These are phyloP conservation scores for Halophytophthora polymorphica DNA, from an alignment of 352 stramenopile species.

Conservation along the genomic window DNA sequence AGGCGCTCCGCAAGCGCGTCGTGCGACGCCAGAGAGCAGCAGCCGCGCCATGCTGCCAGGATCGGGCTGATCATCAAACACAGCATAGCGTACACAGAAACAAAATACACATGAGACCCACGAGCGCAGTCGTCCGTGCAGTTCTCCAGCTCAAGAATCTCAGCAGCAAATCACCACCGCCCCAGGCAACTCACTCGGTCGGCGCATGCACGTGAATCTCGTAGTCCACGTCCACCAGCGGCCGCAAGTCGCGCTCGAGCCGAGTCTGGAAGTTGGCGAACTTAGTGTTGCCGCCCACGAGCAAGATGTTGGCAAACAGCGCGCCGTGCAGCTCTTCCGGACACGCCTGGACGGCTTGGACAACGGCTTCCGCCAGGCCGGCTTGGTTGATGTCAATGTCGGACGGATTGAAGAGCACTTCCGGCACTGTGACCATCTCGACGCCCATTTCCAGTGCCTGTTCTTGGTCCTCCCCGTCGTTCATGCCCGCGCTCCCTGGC, in stretches of 20 bases:
- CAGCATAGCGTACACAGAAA: slow-evolving; percentile 5
- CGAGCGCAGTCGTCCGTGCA: too few relatives aligned
- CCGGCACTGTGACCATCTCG: slow-evolving; percentile 86
- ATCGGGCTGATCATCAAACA: slow-evolving; percentile 38
- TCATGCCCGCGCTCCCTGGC: slow-evolving; percentile 14
- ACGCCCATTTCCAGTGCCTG: slow-evolving; percentile 84
- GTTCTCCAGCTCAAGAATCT: too few relatives aligned
- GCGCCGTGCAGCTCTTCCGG: slow-evolving; percentile 61
- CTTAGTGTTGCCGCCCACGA: slow-evolving; percentile 88
- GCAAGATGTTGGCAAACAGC: slow-evolving; percentile 84
- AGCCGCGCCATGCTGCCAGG: slow-evolving; percentile 54
- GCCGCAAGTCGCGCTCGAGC: slow-evolving; percentile 59
- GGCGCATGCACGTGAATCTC: slow-evolving; percentile 36
- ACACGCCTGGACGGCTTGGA: slow-evolving; percentile 81
- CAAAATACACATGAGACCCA: too few relatives aligned
- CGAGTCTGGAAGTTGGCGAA: slow-evolving; percentile 80
- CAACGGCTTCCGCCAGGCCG: slow-evolving; percentile 82
- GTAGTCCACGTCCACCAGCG: slow-evolving; percentile 53
- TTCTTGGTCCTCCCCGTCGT: slow-evolving; percentile 19
- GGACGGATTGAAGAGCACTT: slow-evolving; percentile 91
- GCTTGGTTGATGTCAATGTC: slow-evolving; percentile 89
- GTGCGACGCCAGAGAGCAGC: slow-evolving; percentile 34
- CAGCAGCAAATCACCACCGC: slow-evolving; percentile 1
- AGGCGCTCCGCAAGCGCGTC: slow-evolving; percentile 23
- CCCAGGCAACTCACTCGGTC: slow-evolving; percentile 44